Percentiles rank a stretch among this genome's conserved stretches.
These are phyloP conservation scores for Escovopsis sp. DNA, from an alignment of 2,329 filamentous ascomycete species.

Conservation along the genomic window DNA sequence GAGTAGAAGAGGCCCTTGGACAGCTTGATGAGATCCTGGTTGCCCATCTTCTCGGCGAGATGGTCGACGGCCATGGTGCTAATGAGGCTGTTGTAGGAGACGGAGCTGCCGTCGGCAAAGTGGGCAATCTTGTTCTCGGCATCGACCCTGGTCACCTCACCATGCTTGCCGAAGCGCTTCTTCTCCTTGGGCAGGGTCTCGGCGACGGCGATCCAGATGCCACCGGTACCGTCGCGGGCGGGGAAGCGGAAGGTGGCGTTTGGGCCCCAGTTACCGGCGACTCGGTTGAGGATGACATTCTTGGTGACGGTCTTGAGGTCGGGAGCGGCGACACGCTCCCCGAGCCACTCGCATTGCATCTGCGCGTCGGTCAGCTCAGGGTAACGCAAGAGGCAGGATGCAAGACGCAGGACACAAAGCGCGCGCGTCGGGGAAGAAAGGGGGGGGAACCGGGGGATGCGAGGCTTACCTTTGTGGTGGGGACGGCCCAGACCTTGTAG, in stretches of 20 bases:
- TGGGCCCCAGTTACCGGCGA: slow-evolving; percentile 93
- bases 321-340: slow-evolving; percentile 93
- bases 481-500: slow-evolving; percentile 99
- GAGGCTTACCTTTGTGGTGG: slow-evolving; percentile 71
- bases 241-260: slow-evolving; percentile 99
- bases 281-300: slow-evolving; percentile 93
- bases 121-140: slow-evolving; percentile 71
- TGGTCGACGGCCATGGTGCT: slow-evolving; percentile 93
- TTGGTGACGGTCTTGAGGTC: slow-evolving; percentile 86
- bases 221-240: slow-evolving; percentile 85
- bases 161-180: slow-evolving; percentile 74
- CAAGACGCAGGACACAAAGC: too few species aligned
- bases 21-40: slow-evolving; percentile 67
- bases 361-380: slow-evolving; percentile 19
- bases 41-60: slow-evolving; percentile 73
- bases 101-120: slow-evolving; percentile 69
- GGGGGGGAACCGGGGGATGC: background rate
- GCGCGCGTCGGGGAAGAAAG: background rate
- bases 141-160: slow-evolving; percentile 74
- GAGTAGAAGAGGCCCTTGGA: slow-evolving; percentile 94
- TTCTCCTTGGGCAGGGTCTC: slow-evolving; percentile 87
- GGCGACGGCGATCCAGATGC: slow-evolving; percentile 97
- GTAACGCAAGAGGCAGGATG: background rate
- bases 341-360: slow-evolving; percentile 99
- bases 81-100: slow-evolving; percentile 85